These are phyloP conservation scores for Arxiozyma slooffiae DNA, from an alignment of 1,139 yeast species.

Conservation along the genomic window DNA sequence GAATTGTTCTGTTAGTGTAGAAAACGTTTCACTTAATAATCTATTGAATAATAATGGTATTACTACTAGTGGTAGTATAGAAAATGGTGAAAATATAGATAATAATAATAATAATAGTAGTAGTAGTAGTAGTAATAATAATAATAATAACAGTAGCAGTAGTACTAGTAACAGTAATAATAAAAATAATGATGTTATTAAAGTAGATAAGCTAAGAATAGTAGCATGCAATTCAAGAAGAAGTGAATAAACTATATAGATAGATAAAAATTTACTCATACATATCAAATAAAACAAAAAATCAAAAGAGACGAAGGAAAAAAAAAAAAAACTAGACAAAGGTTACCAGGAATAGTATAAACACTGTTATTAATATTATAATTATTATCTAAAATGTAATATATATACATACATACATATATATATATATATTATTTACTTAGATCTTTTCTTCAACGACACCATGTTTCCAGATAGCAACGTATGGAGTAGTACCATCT, in stretches of 20 bases:
- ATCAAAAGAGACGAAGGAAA: too few relatives aligned
- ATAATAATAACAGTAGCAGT: too few relatives aligned
- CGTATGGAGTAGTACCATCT: conserved; percentile 96
- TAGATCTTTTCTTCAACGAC: conserved; percentile 80
- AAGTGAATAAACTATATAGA: conserved; percentile 35
- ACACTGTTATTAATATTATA: neutral
- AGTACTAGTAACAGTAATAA: too few relatives aligned
- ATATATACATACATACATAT: neutral
- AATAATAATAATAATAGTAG: neutral
- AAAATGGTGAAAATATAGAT: neutral
- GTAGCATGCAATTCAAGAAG: conserved; percentile 90
- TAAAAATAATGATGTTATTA: conserved; percentile 14
- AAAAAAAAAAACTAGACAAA: neutral
- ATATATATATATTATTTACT: conserved; percentile 19
- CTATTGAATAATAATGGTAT: too few relatives aligned
- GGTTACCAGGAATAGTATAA: neutral
- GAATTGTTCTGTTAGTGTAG: conserved; percentile 78
- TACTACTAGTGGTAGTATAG: too few relatives aligned
- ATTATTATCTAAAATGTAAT: neutral
- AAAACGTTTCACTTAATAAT: conserved; percentile 16
- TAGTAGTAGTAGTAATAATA: conserved; percentile 11
- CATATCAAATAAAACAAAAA: neutral
- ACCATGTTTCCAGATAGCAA: conserved; percentile 99
- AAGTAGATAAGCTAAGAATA: conserved; percentile 85
- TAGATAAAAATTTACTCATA: neutral